Conservation (phyloP, 306 rosid species). For the Trichosanthes cucumerina region DNA sequence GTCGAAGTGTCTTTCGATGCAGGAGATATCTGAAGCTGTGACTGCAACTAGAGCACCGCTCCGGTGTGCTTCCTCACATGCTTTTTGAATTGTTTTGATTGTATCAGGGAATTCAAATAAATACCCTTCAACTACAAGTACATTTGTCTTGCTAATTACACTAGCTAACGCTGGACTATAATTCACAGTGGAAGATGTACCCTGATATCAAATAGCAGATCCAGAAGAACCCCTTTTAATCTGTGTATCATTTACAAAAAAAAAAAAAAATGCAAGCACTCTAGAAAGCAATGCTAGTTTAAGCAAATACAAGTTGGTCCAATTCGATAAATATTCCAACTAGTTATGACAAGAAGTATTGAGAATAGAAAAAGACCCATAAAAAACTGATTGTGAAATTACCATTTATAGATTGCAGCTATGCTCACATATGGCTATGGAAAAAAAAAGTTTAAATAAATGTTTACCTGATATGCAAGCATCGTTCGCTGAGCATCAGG, state of each 20-base stretch:
- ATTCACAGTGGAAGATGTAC: constrained; percentile 76
- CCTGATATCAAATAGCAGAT: constrained; percentile 38
- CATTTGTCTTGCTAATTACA: constrained; percentile 52
- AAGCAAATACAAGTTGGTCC: background rate
- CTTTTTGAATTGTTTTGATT: constrained; percentile 50
- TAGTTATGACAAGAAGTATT: background rate
- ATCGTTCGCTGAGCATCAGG: constrained; percentile 97
- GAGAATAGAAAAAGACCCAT: background rate
- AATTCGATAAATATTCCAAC: background rate
- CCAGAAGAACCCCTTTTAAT: constrained; percentile 15
- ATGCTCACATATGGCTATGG: background rate
- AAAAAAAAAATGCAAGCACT: background rate
- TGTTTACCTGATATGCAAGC: constrained; percentile 84
- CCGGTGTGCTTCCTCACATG: constrained; percentile 69
- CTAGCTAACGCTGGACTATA: constrained; percentile 56
- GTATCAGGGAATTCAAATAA: constrained; percentile 86
- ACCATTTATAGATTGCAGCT: background rate
- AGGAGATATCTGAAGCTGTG: constrained; percentile 89
- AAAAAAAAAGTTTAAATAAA: background rate
- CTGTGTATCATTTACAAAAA: background rate
- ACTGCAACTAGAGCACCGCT: constrained; percentile 77
- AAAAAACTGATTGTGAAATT: background rate
- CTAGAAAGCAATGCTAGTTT: background rate
- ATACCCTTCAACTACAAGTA: constrained; percentile 90
- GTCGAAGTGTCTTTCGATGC: constrained; percentile 82